Evolutionary conservation across 1,139 yeast species (phyloP).

Genomic region (Lodderomyces beijingensis): DNA sequence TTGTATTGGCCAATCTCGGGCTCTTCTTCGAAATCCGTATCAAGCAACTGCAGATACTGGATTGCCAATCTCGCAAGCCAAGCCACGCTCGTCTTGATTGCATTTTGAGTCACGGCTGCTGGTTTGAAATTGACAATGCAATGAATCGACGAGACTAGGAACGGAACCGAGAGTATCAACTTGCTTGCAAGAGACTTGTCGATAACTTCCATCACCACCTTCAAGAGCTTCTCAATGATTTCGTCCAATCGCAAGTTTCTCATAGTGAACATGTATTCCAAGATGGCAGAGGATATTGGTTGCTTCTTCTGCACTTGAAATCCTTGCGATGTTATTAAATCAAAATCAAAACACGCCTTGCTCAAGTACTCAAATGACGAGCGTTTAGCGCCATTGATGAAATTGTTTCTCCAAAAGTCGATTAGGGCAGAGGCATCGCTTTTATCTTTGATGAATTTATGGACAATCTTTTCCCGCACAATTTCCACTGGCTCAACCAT

Average conservation of each 20-base stretch:
- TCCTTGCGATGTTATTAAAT: conserved; percentile 25
- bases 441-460: conserved; percentile 22
- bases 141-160: conserved; percentile 49
- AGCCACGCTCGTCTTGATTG: conserved; percentile 20
- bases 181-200: conserved; percentile 21
- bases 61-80: conserved; percentile 18
- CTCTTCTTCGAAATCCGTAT: conserved; percentile 24
- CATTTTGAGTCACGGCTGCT: conserved; percentile 42
- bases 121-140: conserved; percentile 54
- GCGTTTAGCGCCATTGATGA: conserved; percentile 47
- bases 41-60: conserved; percentile 22
- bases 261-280: conserved; percentile 36
- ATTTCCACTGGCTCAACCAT: not conserved
- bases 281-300: conserved; percentile 29
- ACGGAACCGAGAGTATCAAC: conserved; percentile 44
- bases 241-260: conserved; percentile 43
- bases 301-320: conserved; percentile 27
- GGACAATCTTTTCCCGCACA: not conserved
- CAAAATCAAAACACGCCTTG: conserved; percentile 38
- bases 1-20: conserved; percentile 31
- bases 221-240: conserved; percentile 36
- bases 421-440: conserved; percentile 34
- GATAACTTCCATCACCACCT: conserved; percentile 34
- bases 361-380: conserved; percentile 49
- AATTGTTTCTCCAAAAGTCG: conserved; percentile 34